Evolutionary conservation across 345 rosid species (phyloP), one percentile per base, ranked within the genome.

Genomic region (Eucalyptus cloeziana): DNA sequence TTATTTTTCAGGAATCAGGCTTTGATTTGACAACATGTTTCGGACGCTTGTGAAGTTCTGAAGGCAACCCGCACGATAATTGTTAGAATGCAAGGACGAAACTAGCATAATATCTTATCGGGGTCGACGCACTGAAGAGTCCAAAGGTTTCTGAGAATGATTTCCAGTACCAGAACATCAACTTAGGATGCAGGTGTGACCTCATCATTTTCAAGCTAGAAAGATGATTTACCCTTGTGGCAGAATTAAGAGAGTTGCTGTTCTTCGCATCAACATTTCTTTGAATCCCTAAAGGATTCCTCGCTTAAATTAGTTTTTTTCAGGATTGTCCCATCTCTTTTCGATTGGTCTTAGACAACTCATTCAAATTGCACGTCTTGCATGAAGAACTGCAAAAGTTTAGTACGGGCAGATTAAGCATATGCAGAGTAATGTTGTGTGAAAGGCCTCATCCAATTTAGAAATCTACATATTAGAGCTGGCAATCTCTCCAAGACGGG

Each of bases 241-340:
- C 62, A 56, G 62, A 56, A 91, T 92, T 93, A 88, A 88, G 90
- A 76, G 90, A 67, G 40, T 24, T 31, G 30, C 22, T 79, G 13
- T 47, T 86, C 21, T 86, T 37, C 86, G 89, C 94, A 88, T 93
- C 94, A 56, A 91, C 62, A 88, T 94, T 86, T 56, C 62, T 56
- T 56, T 0, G 13, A 24, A 56, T 56, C 62, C 60, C 0, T 88
- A 86, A 86, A 64, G 71, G 93, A 87, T 91, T 92, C 93, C 51
- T 69, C 14, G 86, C 91, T 92, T 50, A 90, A 91, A 94, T 16
- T 67, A 31, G 43, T 88, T 33, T 4, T 4, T 40, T 31, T 67
- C 10, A n/a, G 0, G 0, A 0, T n/a, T n/a, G 76, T 30, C 21
- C 19, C 76, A 14, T 67, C 3, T 69, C 44, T 33, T 33, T 69